Conservation (phyloP, 768 basidiomycete species). For the Auriculariales sp. region DNA sequence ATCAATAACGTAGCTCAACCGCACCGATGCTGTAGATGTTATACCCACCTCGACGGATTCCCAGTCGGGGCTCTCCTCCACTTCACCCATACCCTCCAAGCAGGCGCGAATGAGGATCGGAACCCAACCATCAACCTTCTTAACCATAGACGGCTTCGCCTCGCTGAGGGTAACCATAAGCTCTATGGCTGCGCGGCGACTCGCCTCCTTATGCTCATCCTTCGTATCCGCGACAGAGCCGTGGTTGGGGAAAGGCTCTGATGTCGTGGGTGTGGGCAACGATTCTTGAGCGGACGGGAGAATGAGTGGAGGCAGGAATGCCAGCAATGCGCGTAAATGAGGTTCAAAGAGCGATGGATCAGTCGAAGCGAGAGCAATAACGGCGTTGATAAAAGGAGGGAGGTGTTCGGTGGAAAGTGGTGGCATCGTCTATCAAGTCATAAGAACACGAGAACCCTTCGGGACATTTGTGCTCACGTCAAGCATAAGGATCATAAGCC, state of each 20-base stretch:
- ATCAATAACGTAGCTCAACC: slow-evolving; percentile 8
- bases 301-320: slow-evolving; percentile 59
- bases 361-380: slow-evolving; percentile 56
- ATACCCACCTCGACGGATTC: slow-evolving; percentile 14
- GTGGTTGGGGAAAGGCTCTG: slow-evolving; percentile 25
- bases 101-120: slow-evolving; percentile 57
- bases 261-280: slow-evolving; percentile 37
- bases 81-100: slow-evolving; percentile 69
- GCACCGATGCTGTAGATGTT: slow-evolving; percentile 10
- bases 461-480: slow-evolving; percentile 18
- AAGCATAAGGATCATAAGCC: slow-evolving; percentile 53
- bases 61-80: slow-evolving; percentile 40
- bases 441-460: background rate
- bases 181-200: slow-evolving; percentile 63
- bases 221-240: slow-evolving; percentile 24
- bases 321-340: slow-evolving; percentile 51
- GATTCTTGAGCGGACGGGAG: slow-evolving; percentile 39
- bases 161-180: slow-evolving; percentile 75
- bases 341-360: slow-evolving; percentile 61
- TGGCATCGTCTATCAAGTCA: slow-evolving; percentile 34
- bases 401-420: slow-evolving; percentile 37
- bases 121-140: slow-evolving; percentile 56
- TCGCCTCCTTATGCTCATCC: slow-evolving; percentile 52
- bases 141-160: slow-evolving; percentile 53
- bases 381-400: slow-evolving; percentile 47